Percentiles rank a stretch among this genome's conserved stretches.
Conservation (phyloP, 1,284 basidiomycete genomes). For the Irpex lacteus region DNA sequence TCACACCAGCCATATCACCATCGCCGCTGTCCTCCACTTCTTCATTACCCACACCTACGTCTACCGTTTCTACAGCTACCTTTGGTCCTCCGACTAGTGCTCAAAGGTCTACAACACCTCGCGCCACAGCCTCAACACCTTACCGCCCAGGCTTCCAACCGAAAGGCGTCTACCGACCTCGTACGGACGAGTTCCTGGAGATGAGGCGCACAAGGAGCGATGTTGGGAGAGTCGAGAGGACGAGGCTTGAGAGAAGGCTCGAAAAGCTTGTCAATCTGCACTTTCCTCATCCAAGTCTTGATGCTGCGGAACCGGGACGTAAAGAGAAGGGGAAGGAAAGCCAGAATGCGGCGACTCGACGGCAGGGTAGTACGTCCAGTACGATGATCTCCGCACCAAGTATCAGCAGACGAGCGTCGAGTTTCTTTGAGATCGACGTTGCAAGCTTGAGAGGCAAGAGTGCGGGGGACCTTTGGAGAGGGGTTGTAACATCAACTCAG, state of each 20-base stretch:
- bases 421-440: conserved; percentile 65
- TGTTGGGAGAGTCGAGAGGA: conserved; percentile 71
- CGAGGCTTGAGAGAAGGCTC: conserved; percentile 76
- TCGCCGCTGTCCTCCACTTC: conserved; percentile 26
- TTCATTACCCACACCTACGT: conserved; percentile 16
- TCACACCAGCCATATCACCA: conserved; percentile 20
- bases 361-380: too few species aligned
- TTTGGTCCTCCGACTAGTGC: neutral
- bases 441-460: conserved; percentile 53
- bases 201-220: conserved; percentile 54
- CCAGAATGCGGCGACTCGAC: too few species aligned
- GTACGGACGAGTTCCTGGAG: conserved; percentile 78
- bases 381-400: neutral
- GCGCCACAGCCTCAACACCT: conserved; percentile 37
- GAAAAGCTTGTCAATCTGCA: conserved; percentile 86
- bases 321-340: conserved; percentile 20
- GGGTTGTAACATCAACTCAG: conserved; percentile 43
- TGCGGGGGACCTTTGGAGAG: conserved; percentile 61
- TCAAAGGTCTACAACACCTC: conserved; percentile 5
- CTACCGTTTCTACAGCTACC: neutral
- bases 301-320: conserved; percentile 22
- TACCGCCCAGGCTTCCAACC: conserved; percentile 83
- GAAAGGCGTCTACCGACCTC: conserved; percentile 64
- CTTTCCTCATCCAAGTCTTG: conserved; percentile 48
- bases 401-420: conserved; percentile 49